Evolutionary conservation across 192 early-diverging fungal species (phyloP).

Genomic region (Powellomyces hirtus): DNA sequence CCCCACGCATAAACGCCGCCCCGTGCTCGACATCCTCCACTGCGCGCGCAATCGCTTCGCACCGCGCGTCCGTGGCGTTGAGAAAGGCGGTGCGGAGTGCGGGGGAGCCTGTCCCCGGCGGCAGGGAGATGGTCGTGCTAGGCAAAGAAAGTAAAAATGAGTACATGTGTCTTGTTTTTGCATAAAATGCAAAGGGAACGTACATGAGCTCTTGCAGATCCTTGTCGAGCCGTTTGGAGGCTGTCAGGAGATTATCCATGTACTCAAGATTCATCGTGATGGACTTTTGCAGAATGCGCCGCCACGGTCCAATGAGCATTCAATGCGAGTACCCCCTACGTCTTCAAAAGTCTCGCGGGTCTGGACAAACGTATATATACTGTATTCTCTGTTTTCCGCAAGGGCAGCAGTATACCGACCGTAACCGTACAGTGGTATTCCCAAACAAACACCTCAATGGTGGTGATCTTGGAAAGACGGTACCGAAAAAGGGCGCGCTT

Average conservation of each 20-base stretch:
- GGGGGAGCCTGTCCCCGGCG: neutral
- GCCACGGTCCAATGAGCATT: too few species aligned
- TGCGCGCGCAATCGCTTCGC: neutral
- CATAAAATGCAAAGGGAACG: neutral
- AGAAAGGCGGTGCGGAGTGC: neutral
- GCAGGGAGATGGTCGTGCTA: neutral
- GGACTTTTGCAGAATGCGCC: too few species aligned
- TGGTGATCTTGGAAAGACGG: too few species aligned
- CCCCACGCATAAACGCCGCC: neutral
- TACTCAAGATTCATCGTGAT: slow-evolving; percentile 3
- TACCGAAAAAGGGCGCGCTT: too few species aligned
- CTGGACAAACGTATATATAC: too few species aligned
- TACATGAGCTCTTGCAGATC: slow-evolving; percentile 5
- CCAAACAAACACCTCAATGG: too few species aligned
- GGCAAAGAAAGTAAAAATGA: neutral
- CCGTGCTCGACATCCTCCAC: slow-evolving; percentile 9
- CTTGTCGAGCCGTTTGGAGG: neutral
- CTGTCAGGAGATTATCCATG: neutral
- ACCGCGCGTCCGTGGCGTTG: neutral
- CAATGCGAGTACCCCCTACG: too few species aligned
- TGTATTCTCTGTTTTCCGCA: too few species aligned
- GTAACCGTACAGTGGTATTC: too few species aligned
- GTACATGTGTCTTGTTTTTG: neutral
- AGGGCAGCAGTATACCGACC: too few species aligned
- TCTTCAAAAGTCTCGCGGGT: too few species aligned